These are phyloP conservation scores for Yarrowia phangngaensis DNA, from an alignment of 805 yeast species.

Conservation along the genomic window DNA sequence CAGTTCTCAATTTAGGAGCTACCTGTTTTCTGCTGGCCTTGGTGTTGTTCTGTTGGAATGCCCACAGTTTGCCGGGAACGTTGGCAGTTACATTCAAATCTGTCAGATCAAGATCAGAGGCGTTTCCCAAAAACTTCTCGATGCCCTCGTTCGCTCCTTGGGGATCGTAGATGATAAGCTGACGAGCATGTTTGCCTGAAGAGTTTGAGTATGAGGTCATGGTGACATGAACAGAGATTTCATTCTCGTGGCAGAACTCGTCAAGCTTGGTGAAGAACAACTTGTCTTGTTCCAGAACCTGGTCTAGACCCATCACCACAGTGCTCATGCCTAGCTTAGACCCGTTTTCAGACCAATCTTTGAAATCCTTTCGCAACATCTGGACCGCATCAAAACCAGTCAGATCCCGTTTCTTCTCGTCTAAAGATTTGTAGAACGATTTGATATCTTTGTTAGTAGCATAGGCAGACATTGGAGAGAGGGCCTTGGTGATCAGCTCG, in stretches of 20 bases:
- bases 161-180: conserved; percentile 37
- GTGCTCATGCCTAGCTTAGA: conserved; percentile 70
- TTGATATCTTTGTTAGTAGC: conserved; percentile 28
- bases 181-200: conserved; percentile 42
- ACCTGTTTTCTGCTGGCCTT: conserved; percentile 81
- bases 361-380: conserved; percentile 77
- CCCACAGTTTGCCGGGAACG: conserved; percentile 28
- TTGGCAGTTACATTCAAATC: conserved; percentile 30
- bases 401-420: conserved; percentile 57
- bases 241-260: conserved; percentile 37
- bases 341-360: conserved; percentile 51
- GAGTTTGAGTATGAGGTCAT: conserved; percentile 46
- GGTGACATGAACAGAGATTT: conserved; percentile 44
- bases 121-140: conserved; percentile 6
- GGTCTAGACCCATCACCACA: conserved; percentile 57
- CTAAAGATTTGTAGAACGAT: conserved; percentile 40
- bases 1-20: conserved; percentile 53
- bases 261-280: conserved; percentile 36
- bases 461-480: conserved; percentile 1
- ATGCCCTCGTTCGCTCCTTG: conserved; percentile 1
- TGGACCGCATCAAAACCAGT: conserved; percentile 57
- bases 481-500: conserved; percentile 39
- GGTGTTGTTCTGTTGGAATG: conserved; percentile 50
- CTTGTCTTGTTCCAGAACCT: conserved; percentile 43
- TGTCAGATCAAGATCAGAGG: background rate